Conservation (phyloP, 768 basidiomycete species). For the Boletus sensibilis region DNA sequence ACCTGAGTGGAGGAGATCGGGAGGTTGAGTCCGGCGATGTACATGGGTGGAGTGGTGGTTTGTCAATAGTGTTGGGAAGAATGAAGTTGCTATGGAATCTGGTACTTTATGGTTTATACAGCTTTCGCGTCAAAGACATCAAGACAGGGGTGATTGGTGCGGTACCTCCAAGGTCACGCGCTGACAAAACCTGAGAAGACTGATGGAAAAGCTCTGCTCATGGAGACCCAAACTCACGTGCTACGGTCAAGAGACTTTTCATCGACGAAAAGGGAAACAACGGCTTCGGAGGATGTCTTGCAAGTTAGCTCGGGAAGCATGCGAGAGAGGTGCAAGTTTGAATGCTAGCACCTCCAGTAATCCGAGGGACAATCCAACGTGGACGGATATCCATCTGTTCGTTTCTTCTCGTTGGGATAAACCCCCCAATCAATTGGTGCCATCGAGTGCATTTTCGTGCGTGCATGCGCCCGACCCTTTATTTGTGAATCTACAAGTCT, state of each 20-base stretch:
- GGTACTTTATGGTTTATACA: too few species aligned
- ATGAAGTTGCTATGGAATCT: neutral
- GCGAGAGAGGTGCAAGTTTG: neutral
- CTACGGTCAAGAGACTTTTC: too few species aligned
- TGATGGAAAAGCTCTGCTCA: neutral
- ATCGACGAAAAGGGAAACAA: neutral
- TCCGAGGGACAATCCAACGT: neutral
- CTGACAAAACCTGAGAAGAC: neutral
- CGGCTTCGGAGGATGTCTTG: neutral
- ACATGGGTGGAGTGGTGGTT: neutral
- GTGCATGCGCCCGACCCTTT: neutral
- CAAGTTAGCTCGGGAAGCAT: conserved; percentile 7
- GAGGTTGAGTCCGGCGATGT: conserved; percentile 4
- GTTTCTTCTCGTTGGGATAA: conserved; percentile 7
- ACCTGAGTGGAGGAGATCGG: conserved; percentile 1
- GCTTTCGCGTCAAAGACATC: neutral
- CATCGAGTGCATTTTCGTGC: neutral
- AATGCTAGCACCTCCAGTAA: neutral
- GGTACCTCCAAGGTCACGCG: neutral
- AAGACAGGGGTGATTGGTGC: neutral
- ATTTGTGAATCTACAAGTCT: neutral
- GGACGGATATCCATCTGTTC: neutral
- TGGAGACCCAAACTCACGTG: neutral
- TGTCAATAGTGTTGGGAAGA: neutral
- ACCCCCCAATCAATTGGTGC: neutral